phyloP scores from a whole-genome alignment of 257 asterid genomes.

The Nicotiana otophora region DNA sequence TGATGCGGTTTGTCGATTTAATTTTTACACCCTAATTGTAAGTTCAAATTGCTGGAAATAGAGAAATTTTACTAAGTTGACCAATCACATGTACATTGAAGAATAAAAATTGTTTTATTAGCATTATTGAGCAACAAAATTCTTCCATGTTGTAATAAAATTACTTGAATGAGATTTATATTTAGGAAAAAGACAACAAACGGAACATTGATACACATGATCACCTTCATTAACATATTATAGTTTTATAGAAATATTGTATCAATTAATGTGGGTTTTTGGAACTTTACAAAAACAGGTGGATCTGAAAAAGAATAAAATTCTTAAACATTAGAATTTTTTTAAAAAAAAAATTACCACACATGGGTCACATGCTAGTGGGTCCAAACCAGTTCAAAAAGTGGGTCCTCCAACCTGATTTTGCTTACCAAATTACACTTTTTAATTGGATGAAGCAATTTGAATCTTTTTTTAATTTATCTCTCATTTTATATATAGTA shows the following conservation, averaged over 20 bases:
- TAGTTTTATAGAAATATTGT: background rate
- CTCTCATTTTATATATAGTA: background rate
- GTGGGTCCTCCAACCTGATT: background rate
- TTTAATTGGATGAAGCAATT: background rate
- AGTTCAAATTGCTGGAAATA: background rate
- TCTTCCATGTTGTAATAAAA: slow-evolving; percentile 10
- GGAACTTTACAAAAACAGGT: background rate
- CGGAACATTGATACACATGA: slow-evolving; percentile 24
- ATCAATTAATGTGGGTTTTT: background rate
- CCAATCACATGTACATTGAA: background rate
- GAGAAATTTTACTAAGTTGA: background rate
- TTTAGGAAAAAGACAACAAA: slow-evolving; percentile 32
- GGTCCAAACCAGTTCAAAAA: slow-evolving; percentile 22
- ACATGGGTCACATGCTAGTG: slow-evolving; percentile 57
- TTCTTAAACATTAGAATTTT: background rate
- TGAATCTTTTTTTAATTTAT: background rate
- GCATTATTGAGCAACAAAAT: slow-evolving; percentile 4
- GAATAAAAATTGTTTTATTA: background rate
- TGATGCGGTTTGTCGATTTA: too few relatives aligned
- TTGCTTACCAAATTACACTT: background rate
- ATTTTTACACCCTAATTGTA: background rate
- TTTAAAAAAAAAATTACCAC: slow-evolving; percentile 8
- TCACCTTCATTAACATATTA: background rate
- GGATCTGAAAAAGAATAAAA: slow-evolving; percentile 25
- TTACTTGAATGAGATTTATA: slow-evolving; percentile 17